Conservation (phyloP, 2,329 filamentous ascomycete genomes). For the Microsporum ferrugineum region DNA sequence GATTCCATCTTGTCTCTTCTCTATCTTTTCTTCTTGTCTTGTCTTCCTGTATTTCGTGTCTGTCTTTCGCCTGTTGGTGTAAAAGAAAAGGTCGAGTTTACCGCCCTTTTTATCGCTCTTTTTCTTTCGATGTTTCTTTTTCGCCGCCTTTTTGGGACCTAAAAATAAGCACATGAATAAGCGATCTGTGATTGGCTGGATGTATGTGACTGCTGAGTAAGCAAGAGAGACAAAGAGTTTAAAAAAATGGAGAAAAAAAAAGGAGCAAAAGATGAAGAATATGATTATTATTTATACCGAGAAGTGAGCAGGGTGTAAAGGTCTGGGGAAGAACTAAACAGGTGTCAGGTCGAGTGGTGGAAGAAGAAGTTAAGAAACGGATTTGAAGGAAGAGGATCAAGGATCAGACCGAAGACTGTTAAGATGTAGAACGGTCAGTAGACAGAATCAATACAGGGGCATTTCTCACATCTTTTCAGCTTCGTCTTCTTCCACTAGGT, state of each 20-base stretch:
- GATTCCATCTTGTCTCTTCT: conserved; percentile 60
- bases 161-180: not conserved
- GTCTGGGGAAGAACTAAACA: no score
- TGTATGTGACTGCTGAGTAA: not conserved
- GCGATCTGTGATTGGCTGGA: not conserved
- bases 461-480: no score
- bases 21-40: not conserved
- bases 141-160: not conserved
- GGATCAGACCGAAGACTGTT: not conserved
- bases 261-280: no score
- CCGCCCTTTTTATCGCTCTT: not conserved
- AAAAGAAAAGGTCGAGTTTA: no score
- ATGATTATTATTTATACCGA: no score
- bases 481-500: no score
- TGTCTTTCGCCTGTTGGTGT: not conserved
- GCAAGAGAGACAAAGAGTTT: not conserved
- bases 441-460: not conserved
- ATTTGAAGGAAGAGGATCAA: not conserved
- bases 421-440: no score
- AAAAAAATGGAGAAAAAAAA: no score
- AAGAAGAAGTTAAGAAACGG: not conserved
- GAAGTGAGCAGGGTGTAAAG: no score
- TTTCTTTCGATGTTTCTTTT: not conserved
- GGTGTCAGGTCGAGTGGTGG: no score
- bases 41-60: not conserved